These are phyloP conservation scores for Scenedesmus sp. DNA, from an alignment of 163 green algal genomes.

Conservation along the genomic window DNA sequence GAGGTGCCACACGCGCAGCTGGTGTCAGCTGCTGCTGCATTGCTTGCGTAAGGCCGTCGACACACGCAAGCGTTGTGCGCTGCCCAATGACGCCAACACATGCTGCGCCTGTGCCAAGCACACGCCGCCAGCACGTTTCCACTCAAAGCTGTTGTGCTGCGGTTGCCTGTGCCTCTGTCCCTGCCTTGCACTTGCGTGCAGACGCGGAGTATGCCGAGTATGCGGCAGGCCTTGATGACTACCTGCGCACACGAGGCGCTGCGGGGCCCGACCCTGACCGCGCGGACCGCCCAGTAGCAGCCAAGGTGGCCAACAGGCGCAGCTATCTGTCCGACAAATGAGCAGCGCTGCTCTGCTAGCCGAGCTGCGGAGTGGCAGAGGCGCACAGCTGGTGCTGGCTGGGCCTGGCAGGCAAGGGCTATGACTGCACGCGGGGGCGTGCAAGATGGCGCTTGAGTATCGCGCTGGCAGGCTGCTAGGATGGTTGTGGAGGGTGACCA, in stretches of 20 bases:
- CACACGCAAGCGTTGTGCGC: not conserved
- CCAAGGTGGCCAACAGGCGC: not conserved
- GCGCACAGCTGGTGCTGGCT: not conserved
- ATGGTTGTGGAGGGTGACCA: not conserved
- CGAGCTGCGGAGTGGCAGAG: too few species aligned
- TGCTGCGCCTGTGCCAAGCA: too few species aligned
- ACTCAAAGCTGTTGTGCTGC: not conserved
- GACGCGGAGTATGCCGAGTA: conserved; percentile 28
- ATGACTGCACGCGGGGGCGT: not conserved
- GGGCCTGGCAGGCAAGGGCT: too few species aligned
- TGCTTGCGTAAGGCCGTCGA: not conserved
- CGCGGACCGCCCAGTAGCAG: not conserved
- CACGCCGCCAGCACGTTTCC: too few species aligned
- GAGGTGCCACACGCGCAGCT: not conserved
- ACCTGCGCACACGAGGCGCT: not conserved
- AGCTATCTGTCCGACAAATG: conserved; percentile 43
- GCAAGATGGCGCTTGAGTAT: not conserved
- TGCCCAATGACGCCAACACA: too few species aligned
- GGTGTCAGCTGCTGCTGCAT: not conserved
- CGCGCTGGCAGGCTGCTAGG: not conserved
- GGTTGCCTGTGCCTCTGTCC: not conserved
- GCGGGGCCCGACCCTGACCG: not conserved
- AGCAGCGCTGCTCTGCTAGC: not conserved
- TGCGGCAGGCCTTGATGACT: not conserved
- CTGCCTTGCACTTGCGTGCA: not conserved